Evolutionary conservation across 176 grass and related monocot species (phyloP).

Genomic region (Zea mays): Zm-B73-REFERENCE-NAM-5.0 NC_050097.1:38680501-38681000

Average conservation of each 20-base stretch:
- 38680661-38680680: constrained; percentile 71
- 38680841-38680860: constrained; percentile 73
- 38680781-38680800: background rate
- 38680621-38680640: constrained; percentile 63
- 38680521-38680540: constrained; percentile 70
- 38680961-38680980: constrained; percentile 83
- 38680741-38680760: constrained; percentile 59
- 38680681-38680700: constrained; percentile 82
- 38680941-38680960: constrained; percentile 59
- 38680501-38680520: constrained; percentile 82
- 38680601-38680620: constrained; percentile 66
- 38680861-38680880: constrained; percentile 59
- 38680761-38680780: background rate
- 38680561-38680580: constrained; percentile 55
- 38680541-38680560: constrained; percentile 95
- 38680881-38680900: constrained; percentile 47
- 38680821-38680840: constrained; percentile 70
- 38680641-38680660: constrained; percentile 94
- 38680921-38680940: constrained; percentile 57
- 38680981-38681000: constrained; percentile 89
- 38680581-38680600: constrained; percentile 71
- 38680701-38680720: constrained; percentile 95
- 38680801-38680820: background rate
- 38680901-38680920: constrained; percentile 71
- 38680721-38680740: constrained; percentile 57